These are phyloP conservation scores for Suillus americanus DNA, from an alignment of 768 basidiomycete species.

Conservation along the genomic window DNA sequence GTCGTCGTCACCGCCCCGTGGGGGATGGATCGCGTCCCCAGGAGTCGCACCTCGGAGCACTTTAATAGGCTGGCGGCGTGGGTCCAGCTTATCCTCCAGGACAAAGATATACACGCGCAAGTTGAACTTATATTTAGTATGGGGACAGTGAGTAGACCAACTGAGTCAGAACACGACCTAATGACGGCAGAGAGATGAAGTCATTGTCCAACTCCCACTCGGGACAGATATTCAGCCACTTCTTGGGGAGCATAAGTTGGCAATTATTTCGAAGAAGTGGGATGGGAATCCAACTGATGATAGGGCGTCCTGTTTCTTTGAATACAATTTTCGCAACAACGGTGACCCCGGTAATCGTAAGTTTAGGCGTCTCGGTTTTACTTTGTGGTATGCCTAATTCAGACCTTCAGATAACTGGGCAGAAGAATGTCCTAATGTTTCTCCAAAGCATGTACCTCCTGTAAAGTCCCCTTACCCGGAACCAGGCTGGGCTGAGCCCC, in stretches of 20 bases:
- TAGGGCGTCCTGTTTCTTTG: constrained; percentile 22
- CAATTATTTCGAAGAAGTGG: constrained; percentile 15
- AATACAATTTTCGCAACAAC: constrained; percentile 31
- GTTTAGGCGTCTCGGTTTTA: constrained; percentile 6
- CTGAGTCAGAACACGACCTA: not conserved
- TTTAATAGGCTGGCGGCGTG: constrained; percentile 25
- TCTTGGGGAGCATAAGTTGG: constrained; percentile 28
- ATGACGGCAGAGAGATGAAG: constrained; percentile 24
- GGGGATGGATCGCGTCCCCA: constrained; percentile 14
- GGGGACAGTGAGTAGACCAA: constrained; percentile 30
- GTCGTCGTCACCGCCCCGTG: constrained; percentile 27
- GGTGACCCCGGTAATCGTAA: constrained; percentile 32
- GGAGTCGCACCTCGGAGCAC: constrained; percentile 14
- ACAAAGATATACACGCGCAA: constrained; percentile 11
- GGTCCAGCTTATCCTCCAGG: constrained; percentile 22
- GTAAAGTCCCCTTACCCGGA: constrained; percentile 26
- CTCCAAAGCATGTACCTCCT: constrained; percentile 18
- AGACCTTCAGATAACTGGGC: constrained; percentile 25
- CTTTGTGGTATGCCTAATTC: not conserved
- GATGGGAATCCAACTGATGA: constrained; percentile 12
- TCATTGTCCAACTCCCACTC: constrained; percentile 27
- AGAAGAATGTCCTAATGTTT: constrained; percentile 20
- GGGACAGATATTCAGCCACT: constrained; percentile 27
- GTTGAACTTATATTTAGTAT: constrained; percentile 27
- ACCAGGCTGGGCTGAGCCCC: constrained; percentile 23